phyloP scores from a whole-genome alignment of 2,329 filamentous ascomycete species.

The Verticillium zaregamsianum region DNA sequence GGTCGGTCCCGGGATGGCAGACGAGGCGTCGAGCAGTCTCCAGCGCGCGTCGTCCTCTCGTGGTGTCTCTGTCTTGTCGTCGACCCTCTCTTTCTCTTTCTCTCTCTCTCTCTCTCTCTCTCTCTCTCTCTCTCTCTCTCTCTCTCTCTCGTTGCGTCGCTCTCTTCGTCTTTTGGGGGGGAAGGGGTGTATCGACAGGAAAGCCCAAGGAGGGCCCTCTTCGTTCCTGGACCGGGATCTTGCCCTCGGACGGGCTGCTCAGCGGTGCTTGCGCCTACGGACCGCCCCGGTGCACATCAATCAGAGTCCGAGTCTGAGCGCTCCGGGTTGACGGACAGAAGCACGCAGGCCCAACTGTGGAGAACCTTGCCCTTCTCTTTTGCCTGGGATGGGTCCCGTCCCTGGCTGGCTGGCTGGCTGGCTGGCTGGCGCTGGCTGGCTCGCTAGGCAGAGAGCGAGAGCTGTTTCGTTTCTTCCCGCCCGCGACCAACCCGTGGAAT shows the following conservation, averaged over 20 bases:
- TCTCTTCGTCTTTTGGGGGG: no score
- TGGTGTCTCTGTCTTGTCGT: neutral
- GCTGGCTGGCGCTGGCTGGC: no score
- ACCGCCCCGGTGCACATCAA: conserved; percentile 11
- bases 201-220: neutral
- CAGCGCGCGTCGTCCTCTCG: neutral
- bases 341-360: conserved; percentile 33
- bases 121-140: neutral
- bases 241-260: neutral
- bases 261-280: neutral
- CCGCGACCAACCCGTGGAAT: neutral
- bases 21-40: neutral
- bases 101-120: neutral
- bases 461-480: neutral
- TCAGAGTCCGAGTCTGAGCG: conserved; percentile 11
- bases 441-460: no score
- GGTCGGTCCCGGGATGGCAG: neutral
- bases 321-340: conserved; percentile 16
- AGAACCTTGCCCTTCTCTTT: conserved; percentile 7
- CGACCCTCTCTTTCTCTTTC: neutral
- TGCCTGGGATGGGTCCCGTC: conserved; percentile 4
- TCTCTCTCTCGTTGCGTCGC: neutral
- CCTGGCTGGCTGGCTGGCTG: conserved; percentile 2
- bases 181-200: neutral
- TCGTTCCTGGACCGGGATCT: neutral